Evolutionary conservation across 805 yeast species (phyloP), one percentile per base, ranked within the genome.

Genomic region (Candida arabinofermentans): DNA sequence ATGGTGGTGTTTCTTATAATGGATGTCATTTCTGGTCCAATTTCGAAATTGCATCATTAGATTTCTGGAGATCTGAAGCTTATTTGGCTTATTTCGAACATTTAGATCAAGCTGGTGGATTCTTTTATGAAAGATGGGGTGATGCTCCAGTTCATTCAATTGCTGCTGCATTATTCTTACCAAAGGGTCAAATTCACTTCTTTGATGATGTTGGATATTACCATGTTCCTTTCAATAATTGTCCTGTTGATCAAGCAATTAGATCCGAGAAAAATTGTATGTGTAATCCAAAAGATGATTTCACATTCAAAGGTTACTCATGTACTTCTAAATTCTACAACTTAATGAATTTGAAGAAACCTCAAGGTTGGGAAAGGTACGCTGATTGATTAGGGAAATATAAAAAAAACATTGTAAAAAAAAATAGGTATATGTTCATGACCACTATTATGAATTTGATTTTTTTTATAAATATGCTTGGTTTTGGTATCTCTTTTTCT

Each of bases 51-150:
- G 95, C 83, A 7, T 75, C 79, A 40, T 71, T 86, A 62, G 73
- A 76, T 41, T 76, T 87, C 61, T 86, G 88, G 87, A 74, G 93
- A 59, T 64, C 77, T 16, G 77, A 81, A 39, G 86, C 86, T 8
- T 88, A 88, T 59, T 53, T 64, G 35, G 72, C 75, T 42, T 88
- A 82, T 64, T 88, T 88, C 54, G 83, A 85, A 16, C 68, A 72
- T 53, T 74, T 88, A 56, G 96, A 88, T 64, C 63, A 76, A 47
- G 76, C 83, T 13, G 96, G 96, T 61, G 96, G 96, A n/a, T 88
- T 88, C 68, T 88, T 84, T 69, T 88, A 87, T 63, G 89, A 85
- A 70, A 75, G 96, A 65, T 86, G 95, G 96, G 95, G 96, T 54
- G 96, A 87, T 64, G 96, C 95, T 22, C 96, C 96, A 27, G 83